A percentile compares a stretch with the other conserved stretches of the same genome.
Conservation (phyloP, 495 filamentous ascomycete genomes). For the Talaromyces adpressus region DNA sequence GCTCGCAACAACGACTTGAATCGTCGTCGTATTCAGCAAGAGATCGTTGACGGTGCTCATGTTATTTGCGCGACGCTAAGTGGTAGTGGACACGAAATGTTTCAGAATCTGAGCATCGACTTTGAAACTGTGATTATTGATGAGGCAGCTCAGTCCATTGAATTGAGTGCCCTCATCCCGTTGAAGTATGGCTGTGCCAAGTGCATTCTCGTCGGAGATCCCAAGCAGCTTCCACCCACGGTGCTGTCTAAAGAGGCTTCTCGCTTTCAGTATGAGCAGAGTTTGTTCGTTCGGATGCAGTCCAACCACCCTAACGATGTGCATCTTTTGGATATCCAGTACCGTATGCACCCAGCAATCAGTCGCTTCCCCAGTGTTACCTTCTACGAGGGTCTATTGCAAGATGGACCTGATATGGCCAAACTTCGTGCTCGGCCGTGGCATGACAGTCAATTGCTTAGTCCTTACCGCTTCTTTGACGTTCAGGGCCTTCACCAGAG, state of each 20-base stretch:
- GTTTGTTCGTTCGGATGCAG: slow-evolving; percentile 97
- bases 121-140: slow-evolving; percentile 99
- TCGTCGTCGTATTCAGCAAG: slow-evolving; percentile 76
- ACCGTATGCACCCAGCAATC: slow-evolving; percentile 98
- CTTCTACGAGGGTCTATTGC: slow-evolving; percentile 83
- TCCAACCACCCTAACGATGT: slow-evolving; percentile 79
- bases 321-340: slow-evolving; percentile 93
- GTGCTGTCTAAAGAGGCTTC: slow-evolving; percentile 91
- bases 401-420: slow-evolving; percentile 80
- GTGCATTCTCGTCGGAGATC: slow-evolving; percentile 95
- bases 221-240: slow-evolving; percentile 92
- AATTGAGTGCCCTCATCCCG: slow-evolving; percentile 92
- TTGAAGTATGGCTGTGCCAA: slow-evolving; percentile 96
- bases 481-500: slow-evolving; percentile 80
- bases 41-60: slow-evolving; percentile 82
- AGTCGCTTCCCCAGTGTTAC: slow-evolving; percentile 79
- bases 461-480: slow-evolving; percentile 96
- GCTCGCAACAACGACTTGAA: slow-evolving; percentile 78
- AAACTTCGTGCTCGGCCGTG: slow-evolving; percentile 67
- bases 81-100: slow-evolving; percentile 96
- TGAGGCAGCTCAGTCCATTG: slow-evolving; percentile 96
- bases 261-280: slow-evolving; percentile 92
- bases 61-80: slow-evolving; percentile 93
- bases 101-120: slow-evolving; percentile 87
- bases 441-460: slow-evolving; percentile 75